A percentile compares a stretch with the other conserved stretches of the same genome.
Evolutionary conservation across 148 eudicot species (phyloP).

Genomic region (Salicornia ramosissima): DNA sequence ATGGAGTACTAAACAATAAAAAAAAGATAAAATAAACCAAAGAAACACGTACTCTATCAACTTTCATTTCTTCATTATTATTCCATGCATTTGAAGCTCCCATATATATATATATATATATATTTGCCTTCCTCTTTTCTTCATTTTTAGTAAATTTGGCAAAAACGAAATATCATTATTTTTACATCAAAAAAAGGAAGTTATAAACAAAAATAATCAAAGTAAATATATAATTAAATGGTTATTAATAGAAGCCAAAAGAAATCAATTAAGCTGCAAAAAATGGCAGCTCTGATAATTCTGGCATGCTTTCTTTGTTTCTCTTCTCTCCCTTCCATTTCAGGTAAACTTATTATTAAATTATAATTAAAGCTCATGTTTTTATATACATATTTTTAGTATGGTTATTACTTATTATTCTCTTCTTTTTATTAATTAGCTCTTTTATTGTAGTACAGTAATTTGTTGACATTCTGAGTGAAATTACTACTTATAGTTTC

Average conservation of each 20-base stretch:
- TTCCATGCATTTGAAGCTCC: slow-evolving; percentile 6
- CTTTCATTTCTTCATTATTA: background rate
- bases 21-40: background rate
- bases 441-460: no score
- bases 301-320: slow-evolving; percentile 20
- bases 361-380: background rate
- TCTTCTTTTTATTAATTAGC: no score
- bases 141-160: background rate
- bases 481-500: no score
- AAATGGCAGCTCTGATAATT: slow-evolving; percentile 18
- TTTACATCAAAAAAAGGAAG: background rate
- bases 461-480: no score
- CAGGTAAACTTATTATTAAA: slow-evolving; percentile 35
- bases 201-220: background rate
- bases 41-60: background rate
- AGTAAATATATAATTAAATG: slow-evolving; percentile 3
- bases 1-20: no score
- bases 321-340: slow-evolving; percentile 19
- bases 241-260: background rate
- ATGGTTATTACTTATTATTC: no score
- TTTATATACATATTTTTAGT: background rate
- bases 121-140: no score
- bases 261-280: slow-evolving; percentile 12
- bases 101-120: background rate
- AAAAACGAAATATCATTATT: no score